A percentile compares a stretch with the other conserved stretches of the same genome.
Conservation (phyloP, 768 basidiomycete genomes). For the Symmetrospora coprosmae region DNA sequence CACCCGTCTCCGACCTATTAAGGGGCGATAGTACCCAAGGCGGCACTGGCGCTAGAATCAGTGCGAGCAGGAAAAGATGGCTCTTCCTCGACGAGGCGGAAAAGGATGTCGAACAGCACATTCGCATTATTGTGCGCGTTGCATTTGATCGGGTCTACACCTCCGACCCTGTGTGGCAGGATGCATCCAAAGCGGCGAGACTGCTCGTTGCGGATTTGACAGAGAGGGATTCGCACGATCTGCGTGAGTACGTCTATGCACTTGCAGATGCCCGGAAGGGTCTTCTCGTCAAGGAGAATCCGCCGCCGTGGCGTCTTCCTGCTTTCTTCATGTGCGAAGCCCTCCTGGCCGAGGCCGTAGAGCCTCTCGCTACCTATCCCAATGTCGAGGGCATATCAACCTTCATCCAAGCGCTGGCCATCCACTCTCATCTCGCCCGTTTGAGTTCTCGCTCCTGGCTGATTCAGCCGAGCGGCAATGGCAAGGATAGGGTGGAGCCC, state of each 20-base stretch:
- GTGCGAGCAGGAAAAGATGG: neutral
- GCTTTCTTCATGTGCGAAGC: too few species aligned
- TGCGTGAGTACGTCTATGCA: neutral
- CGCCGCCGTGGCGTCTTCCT: too few species aligned
- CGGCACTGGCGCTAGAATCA: too few species aligned
- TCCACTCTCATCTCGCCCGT: conserved; percentile 15
- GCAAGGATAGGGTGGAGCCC: conserved; percentile 21
- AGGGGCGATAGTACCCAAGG: too few species aligned
- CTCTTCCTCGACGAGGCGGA: neutral
- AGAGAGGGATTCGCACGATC: neutral
- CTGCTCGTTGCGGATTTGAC: neutral
- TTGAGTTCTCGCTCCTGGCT: conserved; percentile 17
- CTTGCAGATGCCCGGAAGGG: neutral
- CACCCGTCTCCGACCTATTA: too few species aligned
- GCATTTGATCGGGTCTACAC: neutral
- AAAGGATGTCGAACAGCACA: neutral
- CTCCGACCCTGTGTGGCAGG: neutral
- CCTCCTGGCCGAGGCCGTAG: too few species aligned
- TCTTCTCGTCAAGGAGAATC: too few species aligned
- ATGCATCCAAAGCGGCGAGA: neutral
- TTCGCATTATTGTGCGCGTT: neutral
- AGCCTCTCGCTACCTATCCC: neutral
- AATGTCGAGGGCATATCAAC: neutral
- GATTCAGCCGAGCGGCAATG: too few species aligned
- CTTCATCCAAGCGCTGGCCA: neutral